Conservation (phyloP, 2,329 filamentous ascomycete genomes). For the Ophiostoma sp. region DNA sequence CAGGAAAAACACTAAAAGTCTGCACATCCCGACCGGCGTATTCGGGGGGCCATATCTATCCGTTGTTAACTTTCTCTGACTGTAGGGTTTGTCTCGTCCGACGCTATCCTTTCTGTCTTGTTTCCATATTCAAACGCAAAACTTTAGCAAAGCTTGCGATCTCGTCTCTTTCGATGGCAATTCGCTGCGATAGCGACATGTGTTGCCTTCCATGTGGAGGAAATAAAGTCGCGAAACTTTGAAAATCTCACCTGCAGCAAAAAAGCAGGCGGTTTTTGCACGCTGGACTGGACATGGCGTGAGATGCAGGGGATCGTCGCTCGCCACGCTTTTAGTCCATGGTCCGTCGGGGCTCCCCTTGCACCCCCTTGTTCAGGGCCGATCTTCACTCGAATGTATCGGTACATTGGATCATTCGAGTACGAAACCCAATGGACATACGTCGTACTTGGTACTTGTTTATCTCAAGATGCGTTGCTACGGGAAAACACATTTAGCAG, state of each 20-base stretch:
- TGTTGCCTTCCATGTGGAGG: not conserved
- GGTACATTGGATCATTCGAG: not conserved
- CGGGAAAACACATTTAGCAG: not conserved
- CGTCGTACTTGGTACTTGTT: too few relatives aligned
- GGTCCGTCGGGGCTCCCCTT: not conserved
- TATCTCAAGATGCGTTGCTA: not conserved
- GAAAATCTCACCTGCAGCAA: not conserved
- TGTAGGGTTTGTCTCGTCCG: not conserved
- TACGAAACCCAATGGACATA: not conserved
- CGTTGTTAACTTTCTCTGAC: not conserved
- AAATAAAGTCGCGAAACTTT: not conserved
- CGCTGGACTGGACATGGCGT: not conserved
- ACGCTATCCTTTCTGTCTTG: not conserved
- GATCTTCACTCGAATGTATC: slow-evolving; percentile 7
- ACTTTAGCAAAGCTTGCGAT: not conserved
- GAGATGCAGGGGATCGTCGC: not conserved
- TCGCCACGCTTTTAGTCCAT: not conserved
- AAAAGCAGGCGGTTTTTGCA: not conserved
- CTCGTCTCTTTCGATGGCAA: not conserved
- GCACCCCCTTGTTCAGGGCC: not conserved
- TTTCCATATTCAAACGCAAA: not conserved
- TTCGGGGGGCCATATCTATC: not conserved
- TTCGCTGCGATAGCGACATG: not conserved
- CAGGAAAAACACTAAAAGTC: not conserved
- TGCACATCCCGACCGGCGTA: not conserved